Evolutionary conservation across 495 filamentous ascomycete species (phyloP).

Genomic region (Barbatosphaeria neglecta): DNA sequence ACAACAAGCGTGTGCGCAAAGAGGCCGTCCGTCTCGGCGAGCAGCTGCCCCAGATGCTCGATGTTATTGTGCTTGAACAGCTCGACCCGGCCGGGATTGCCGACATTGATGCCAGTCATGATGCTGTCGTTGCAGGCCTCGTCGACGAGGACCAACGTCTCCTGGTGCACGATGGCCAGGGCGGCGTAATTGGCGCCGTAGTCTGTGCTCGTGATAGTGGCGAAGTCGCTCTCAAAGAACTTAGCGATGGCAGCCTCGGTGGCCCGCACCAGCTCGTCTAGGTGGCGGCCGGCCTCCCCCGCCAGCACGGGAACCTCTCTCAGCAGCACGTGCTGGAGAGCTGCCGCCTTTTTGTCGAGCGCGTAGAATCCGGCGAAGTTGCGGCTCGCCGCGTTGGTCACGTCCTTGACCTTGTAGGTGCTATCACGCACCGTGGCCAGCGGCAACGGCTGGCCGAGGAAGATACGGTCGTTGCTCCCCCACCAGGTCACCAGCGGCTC

Average conservation of each 20-base stretch:
- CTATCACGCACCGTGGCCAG: neutral
- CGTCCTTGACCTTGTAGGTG: too few species aligned
- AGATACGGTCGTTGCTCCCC: neutral
- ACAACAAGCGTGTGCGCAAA: neutral
- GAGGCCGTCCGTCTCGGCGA: too few species aligned
- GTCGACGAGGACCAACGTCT: neutral
- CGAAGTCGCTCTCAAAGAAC: neutral
- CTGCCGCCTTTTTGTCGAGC: neutral
- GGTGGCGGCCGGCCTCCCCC: neutral
- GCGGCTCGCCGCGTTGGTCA: neutral
- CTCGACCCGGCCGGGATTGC: neutral
- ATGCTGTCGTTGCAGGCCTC: neutral
- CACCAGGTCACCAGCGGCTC: neutral
- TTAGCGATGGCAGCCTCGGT: neutral
- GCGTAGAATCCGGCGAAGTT: neutral
- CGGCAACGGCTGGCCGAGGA: neutral
- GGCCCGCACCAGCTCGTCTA: neutral
- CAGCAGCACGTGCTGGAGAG: neutral
- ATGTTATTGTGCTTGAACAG: neutral
- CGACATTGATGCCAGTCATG: neutral
- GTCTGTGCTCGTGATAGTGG: neutral
- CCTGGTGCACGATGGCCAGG: neutral
- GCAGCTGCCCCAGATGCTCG: too few species aligned
- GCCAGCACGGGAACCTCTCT: neutral
- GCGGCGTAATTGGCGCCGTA: neutral